A percentile compares a stretch with the other conserved stretches of the same genome.
Conservation (phyloP, 148 eudicot species). For the Polygonum maritimum region DNA sequence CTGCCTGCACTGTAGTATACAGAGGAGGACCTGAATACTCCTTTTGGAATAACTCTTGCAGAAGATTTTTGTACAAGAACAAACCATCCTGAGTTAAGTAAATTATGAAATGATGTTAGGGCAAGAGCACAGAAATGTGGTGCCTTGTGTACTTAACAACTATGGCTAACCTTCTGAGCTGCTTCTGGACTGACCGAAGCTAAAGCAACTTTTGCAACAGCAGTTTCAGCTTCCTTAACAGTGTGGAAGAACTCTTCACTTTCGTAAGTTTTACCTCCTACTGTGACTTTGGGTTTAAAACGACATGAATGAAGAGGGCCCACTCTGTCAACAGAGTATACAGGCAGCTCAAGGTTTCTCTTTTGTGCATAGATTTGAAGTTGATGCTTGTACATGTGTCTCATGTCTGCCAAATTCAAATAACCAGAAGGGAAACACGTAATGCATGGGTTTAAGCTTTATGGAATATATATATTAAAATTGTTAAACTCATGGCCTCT, state of each 20-base stretch:
- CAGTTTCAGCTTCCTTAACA: constrained; percentile 49
- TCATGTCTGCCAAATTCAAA: constrained; percentile 1
- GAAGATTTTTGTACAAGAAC: constrained; percentile 47
- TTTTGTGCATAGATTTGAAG: constrained; percentile 58
- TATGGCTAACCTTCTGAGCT: constrained; percentile 41
- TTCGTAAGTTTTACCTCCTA: constrained; percentile 48
- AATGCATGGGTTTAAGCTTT: background rate
- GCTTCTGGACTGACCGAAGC: constrained; percentile 27
- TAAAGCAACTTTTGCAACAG: constrained; percentile 60
- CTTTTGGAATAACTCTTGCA: constrained; percentile 56
- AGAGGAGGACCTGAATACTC: constrained; percentile 34
- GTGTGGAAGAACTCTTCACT: constrained; percentile 41
- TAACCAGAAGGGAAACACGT: background rate
- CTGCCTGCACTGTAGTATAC: constrained; percentile 42
- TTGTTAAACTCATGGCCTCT: background rate
- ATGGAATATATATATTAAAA: background rate
- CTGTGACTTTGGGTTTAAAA: constrained; percentile 48
- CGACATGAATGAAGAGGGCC: constrained; percentile 61
- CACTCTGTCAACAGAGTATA: constrained; percentile 49
- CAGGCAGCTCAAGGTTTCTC: constrained; percentile 54
- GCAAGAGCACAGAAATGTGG: background rate
- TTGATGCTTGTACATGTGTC: constrained; percentile 43
- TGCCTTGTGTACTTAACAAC: background rate
- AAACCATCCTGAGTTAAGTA: constrained; percentile 35
- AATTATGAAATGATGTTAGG: background rate